Evolutionary conservation across 345 rosid species (phyloP), one percentile per base, ranked within the genome.

Genomic region (Lagerstroemia speciosa): DNA sequence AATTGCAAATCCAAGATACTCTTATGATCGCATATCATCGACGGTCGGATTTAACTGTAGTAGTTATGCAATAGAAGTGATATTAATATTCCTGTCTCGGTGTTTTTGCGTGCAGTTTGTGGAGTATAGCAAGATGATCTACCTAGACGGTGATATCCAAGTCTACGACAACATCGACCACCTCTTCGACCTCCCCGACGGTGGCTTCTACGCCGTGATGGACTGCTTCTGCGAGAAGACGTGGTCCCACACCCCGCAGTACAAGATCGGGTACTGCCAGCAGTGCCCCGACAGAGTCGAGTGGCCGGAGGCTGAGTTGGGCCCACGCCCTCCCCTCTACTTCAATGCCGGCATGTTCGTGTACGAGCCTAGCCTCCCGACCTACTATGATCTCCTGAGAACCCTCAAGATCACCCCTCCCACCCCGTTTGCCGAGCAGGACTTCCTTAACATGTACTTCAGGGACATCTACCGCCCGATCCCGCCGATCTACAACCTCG

Each of bases 371-470:
- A 72, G 63, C 26, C 77, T 75, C 6, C 2, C 33, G 16, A 80
- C 83, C 26, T 82, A 78, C 67, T 43, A 33, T 8, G 50, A 72
- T 20, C 83, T 85, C 73, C 46, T 85, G 46, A 61, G 70, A 22
- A 71, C 67, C 29, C 69, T 83, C 72, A 66, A 64, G 33, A 16
- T 74, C 77, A 82, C 85, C 33, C 40, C 83, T 68, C 75, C 89
- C 1, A 80, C 86, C 24, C 33, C 81, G 0, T 85, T 85, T 65
- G 86, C 89, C 0, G 89, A 85, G 73, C 89, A 84, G 76, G 88
- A 84, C 73, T 77, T 84, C 62, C 55, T 84, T 33, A 84, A 82
- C 77, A 73, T 58, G 77, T 82, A 64, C 84, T 84, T 84, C 62
- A 78, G 68, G 75, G 75, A 84, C 26, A 55, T 73, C 8, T 80